Conservation (phyloP, 2,329 filamentous ascomycete genomes). For the Domatiomyces globalis region DNA sequence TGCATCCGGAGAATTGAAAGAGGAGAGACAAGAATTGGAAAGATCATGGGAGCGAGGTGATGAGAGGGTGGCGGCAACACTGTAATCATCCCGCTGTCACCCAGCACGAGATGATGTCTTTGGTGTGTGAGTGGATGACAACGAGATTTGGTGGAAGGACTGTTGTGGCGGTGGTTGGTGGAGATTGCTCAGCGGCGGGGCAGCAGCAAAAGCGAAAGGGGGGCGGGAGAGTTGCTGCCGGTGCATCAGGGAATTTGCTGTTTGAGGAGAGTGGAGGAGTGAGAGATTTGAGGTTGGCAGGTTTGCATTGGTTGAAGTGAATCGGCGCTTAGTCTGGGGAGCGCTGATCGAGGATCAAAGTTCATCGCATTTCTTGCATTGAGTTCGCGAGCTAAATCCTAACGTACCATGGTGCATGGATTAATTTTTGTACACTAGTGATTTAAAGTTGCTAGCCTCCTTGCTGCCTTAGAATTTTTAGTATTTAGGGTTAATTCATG, state of each 20-base stretch:
- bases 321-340: background rate
- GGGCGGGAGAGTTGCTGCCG: too few relatives aligned
- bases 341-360: background rate
- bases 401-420: too few relatives aligned
- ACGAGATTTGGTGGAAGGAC: background rate
- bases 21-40: background rate
- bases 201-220: background rate
- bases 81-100: background rate
- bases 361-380: background rate
- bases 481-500: too few relatives aligned
- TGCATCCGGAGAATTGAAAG: background rate
- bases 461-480: too few relatives aligned
- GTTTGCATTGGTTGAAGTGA: background rate
- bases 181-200: background rate
- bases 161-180: background rate
- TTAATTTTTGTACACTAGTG: too few relatives aligned
- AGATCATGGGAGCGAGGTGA: background rate
- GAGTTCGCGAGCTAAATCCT: background rate
- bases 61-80: background rate
- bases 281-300: background rate
- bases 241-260: background rate
- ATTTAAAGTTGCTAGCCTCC: too few relatives aligned
- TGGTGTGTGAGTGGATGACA: background rate
- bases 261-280: background rate
- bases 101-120: background rate